Base-by-base conservation (phyloP, 345 rosid genomes). In the Hibiscus trionum region DNA sequence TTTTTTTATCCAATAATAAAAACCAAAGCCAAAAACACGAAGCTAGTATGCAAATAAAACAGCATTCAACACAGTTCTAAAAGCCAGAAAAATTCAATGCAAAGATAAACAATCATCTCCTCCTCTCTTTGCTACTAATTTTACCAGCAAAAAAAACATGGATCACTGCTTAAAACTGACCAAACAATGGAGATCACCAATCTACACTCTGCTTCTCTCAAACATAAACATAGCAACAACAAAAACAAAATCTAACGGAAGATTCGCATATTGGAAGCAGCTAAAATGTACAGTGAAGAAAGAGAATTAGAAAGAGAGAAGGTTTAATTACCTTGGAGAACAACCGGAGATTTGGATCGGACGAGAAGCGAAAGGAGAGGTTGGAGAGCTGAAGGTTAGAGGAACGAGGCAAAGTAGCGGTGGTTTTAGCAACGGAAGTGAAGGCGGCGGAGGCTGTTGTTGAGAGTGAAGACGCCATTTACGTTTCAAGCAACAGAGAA, bases 351-450 rank as follows among this genome's bases (percentile, higher is more conserved):
- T 80, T 82, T 16, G 85, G 82, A 44, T 58, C 77, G 7, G 80
- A 52, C 37, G 90, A 76, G 82, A 81, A 82, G 69, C 77, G 86
- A 76, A 82, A 87, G 47, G 84, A 81, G 61, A 84, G 75, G 35
- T 61, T 76, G 73, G 84, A 75, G 60, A 65, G 71, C 1, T 50
- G 33, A 44, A 75, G 69, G 27, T 66, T 79, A 31, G 11, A 49
- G 62, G 57, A 74, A 72, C 16, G 76, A 68, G 78, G 76, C 57
- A 77, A 78, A 47, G 27, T 44, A 31, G 82, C 72, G n/a, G 84
- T 60, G 37, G 67, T 69, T 81, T 81, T 87, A 29, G 31, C 39
- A 39, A 75, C 73, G 19, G 70, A 71, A 2, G 82, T 73, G 50
- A 78, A 72, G 66, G 85, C 77, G 72, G 82, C 79, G 21, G 86